These are phyloP conservation scores for Grammothele lineata DNA, from an alignment of 768 basidiomycete species.

Conservation along the genomic window DNA sequence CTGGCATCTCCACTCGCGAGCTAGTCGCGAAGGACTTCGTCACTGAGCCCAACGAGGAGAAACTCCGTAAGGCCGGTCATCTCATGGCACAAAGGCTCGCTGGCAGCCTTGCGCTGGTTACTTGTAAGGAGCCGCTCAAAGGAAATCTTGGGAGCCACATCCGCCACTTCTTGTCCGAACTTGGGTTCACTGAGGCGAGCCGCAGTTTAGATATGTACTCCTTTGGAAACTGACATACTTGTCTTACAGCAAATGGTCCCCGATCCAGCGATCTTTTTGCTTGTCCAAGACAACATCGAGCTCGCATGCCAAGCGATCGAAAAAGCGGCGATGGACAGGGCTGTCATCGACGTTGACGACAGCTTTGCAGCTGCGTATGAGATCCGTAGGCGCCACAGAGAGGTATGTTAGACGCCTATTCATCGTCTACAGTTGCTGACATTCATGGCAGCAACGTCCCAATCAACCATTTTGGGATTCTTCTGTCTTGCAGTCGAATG, in stretches of 20 bases:
- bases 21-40: slow-evolving; percentile 95
- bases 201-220: neutral
- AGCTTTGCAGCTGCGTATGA: slow-evolving; percentile 81
- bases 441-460: slow-evolving; percentile 46
- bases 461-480: slow-evolving; percentile 89
- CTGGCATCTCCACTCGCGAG: slow-evolving; percentile 95
- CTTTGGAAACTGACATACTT: neutral
- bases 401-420: slow-evolving; percentile 41
- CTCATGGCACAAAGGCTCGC: slow-evolving; percentile 97
- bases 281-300: slow-evolving; percentile 91
- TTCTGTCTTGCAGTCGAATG: slow-evolving; percentile 63
- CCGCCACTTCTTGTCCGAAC: slow-evolving; percentile 76
- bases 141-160: slow-evolving; percentile 88
- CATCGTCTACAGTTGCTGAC: no score
- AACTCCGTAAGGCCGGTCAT: slow-evolving; percentile 87
- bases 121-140: slow-evolving; percentile 95
- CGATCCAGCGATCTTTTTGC: slow-evolving; percentile 71
- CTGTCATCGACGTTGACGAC: slow-evolving; percentile 90
- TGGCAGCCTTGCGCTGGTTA: slow-evolving; percentile 92
- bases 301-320: slow-evolving; percentile 92
- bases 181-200: slow-evolving; percentile 83
- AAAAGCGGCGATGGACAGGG: slow-evolving; percentile 96
- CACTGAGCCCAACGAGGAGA: slow-evolving; percentile 86
- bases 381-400: slow-evolving; percentile 78
- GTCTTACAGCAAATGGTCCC: slow-evolving; percentile 58